Percentiles rank a stretch among this genome's conserved stretches.
Evolutionary conservation across 345 rosid genomes (phyloP).

Genomic region (Draba incana): DNA sequence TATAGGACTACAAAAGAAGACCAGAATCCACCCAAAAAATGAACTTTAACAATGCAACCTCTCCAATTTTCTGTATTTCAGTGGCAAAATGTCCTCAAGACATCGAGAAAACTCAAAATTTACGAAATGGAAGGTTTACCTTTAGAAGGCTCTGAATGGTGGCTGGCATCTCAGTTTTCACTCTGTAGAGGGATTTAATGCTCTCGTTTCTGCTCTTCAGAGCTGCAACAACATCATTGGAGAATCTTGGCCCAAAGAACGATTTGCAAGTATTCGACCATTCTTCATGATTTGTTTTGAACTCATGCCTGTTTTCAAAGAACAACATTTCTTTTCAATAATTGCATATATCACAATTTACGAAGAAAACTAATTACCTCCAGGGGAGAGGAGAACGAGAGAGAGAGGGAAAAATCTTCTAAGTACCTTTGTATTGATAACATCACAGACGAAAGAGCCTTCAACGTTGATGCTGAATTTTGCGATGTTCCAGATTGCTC

Average conservation of each 20-base stretch:
- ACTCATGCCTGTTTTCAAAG: slow-evolving; percentile 71
- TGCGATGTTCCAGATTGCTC: slow-evolving; percentile 53
- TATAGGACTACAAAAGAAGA: neutral
- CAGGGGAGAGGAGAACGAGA: slow-evolving; percentile 8
- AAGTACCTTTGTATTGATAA: slow-evolving; percentile 72
- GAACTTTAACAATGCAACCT: neutral
- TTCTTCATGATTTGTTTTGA: slow-evolving; percentile 84
- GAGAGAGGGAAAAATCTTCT: slow-evolving; percentile 4
- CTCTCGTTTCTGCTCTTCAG: slow-evolving; percentile 56
- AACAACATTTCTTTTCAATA: neutral
- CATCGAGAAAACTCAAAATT: no score
- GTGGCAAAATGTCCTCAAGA: slow-evolving; percentile 4
- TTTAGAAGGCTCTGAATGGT: slow-evolving; percentile 74
- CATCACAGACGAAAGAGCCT: slow-evolving; percentile 82
- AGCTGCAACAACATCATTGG: slow-evolving; percentile 58
- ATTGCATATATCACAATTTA: neutral
- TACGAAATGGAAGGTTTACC: slow-evolving; percentile 45
- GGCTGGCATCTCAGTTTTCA: slow-evolving; percentile 78
- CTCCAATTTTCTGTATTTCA: slow-evolving; percentile 1
- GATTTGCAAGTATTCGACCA: slow-evolving; percentile 83
- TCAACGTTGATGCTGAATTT: slow-evolving; percentile 56
- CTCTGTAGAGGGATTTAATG: slow-evolving; percentile 63
- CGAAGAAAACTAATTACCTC: slow-evolving; percentile 2
- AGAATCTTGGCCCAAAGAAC: slow-evolving; percentile 61
- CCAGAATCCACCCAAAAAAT: neutral